phyloP scores from a whole-genome alignment of 176 grass and related monocot genomes.

The Bolboschoenus planiculmis region DNA sequence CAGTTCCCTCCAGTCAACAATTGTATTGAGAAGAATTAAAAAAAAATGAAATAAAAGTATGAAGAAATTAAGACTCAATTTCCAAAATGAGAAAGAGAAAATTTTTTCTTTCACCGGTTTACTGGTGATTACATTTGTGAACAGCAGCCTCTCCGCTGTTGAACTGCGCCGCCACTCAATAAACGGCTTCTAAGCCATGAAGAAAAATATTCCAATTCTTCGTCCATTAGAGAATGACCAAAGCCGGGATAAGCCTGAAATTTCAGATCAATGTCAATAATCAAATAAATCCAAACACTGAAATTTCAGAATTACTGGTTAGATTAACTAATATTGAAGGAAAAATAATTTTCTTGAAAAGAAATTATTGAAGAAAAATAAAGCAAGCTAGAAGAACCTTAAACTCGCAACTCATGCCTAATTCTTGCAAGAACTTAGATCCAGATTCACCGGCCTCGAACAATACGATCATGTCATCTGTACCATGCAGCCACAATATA shows the following conservation, averaged over 20 bases:
- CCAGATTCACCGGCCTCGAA: constrained; percentile 25
- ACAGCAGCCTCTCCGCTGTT: constrained; percentile 21
- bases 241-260: constrained; percentile 26
- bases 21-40: background rate
- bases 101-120: background rate
- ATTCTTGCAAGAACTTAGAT: constrained; percentile 24
- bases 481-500: constrained; percentile 30
- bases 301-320: background rate
- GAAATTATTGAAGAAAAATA: constrained; percentile 12
- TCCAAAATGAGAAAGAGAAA: background rate
- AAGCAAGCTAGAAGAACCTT: background rate
- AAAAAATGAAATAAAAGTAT: background rate
- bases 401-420: constrained; percentile 31
- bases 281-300: background rate
- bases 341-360: too few species aligned
- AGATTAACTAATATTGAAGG: constrained; percentile 8
- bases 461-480: constrained; percentile 19
- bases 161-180: constrained; percentile 3
- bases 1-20: background rate
- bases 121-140: constrained; percentile 14
- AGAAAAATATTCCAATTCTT: constrained; percentile 32
- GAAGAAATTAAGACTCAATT: background rate
- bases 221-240: constrained; percentile 28
- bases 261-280: background rate
- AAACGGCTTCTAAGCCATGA: constrained; percentile 31